A percentile compares a stretch with the other conserved stretches of the same genome.
Evolutionary conservation across 345 rosid genomes (phyloP).

Genomic region (Pseudoturritis turrita): DNA sequence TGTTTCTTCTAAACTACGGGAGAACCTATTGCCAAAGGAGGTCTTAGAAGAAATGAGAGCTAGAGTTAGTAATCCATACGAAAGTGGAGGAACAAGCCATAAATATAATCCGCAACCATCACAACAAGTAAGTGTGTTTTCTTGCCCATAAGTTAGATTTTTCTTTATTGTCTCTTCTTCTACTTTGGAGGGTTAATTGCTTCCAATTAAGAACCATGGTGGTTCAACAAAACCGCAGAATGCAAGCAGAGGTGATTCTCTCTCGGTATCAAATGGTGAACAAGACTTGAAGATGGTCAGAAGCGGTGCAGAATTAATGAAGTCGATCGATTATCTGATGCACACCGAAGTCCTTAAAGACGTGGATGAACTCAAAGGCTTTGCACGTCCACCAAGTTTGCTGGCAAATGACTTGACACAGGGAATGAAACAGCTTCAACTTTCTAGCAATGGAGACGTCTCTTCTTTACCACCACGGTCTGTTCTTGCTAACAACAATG

Average conservation of each 20-base stretch:
- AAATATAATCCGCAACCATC: constrained; percentile 13
- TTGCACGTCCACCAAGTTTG: constrained; percentile 11
- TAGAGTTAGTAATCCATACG: constrained; percentile 22
- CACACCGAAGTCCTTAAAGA: constrained; percentile 34
- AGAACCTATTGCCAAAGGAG: constrained; percentile 34
- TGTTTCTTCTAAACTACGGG: constrained; percentile 14
- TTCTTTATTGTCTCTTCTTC: constrained; percentile 1
- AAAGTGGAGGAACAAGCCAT: constrained; percentile 20
- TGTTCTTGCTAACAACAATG: constrained; percentile 13
- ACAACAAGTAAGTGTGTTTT: constrained; percentile 34
- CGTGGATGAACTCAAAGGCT: constrained; percentile 17
- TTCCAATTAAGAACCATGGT: constrained; percentile 9
- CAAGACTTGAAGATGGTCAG: constrained; percentile 18
- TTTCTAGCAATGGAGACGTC: constrained; percentile 22
- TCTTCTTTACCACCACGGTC: constrained; percentile 18
- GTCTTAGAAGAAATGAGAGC: constrained; percentile 32
- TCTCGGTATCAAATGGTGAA: constrained; percentile 9
- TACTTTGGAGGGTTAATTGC: neutral
- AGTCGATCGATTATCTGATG: constrained; percentile 29
- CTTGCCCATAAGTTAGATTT: neutral
- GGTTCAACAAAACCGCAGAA: constrained; percentile 30
- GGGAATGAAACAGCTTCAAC: constrained; percentile 29
- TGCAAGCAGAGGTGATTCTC: constrained; percentile 12
- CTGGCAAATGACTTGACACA: constrained; percentile 22
- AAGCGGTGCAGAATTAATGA: constrained; percentile 33